Evolutionary conservation across 345 rosid species (phyloP), one percentile per base, ranked within the genome.

Genomic region (Capsella bursapastoris): DNA sequence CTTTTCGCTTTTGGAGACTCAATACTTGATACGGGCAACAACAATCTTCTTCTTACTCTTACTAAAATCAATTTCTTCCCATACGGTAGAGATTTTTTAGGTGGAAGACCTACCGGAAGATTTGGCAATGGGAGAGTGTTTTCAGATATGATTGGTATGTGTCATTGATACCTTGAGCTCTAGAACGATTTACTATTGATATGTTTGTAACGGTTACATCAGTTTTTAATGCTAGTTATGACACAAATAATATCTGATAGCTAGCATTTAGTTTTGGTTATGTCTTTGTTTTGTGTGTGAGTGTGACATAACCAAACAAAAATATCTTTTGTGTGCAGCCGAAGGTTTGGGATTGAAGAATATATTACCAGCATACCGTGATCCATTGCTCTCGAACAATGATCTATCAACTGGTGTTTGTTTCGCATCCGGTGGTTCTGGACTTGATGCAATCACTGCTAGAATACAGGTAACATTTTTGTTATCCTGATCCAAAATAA

Each of bases 21-120:
- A 14, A 78, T 87, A 2, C 76, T 86, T 4, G 93, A 87, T 66
- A 67, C 96, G 1, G 90, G 96, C 25, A 90, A 90, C 79, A 88
- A 90, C 72, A 86, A 85, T 65, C 3, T 74, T 34, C 59, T 83
- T 13, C 0, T 1, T 0, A 84, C 83, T 7, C 1, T 74, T 6
- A 32, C 72, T 1, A 86, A 81, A 72, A 77, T 85, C 57, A 73
- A 82, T 50, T 84, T 89, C 34, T 77, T 56, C 2, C 96, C 93
- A 0, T 90, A 90, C 31, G 93, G 97, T 1, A 64, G 79, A 45
- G 85, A 87, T 56, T 83, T 90, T 60, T 0, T 22, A 1, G 87
- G 85, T n/a, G 82, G 83, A 57, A 52, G 27, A 31, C 61, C 97
- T 0, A 86, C 93, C 0, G 93, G 93, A 37, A 80, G 93, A 75